phyloP scores from a whole-genome alignment of 805 yeast species.

The Candida cerambycidarum region DNA sequence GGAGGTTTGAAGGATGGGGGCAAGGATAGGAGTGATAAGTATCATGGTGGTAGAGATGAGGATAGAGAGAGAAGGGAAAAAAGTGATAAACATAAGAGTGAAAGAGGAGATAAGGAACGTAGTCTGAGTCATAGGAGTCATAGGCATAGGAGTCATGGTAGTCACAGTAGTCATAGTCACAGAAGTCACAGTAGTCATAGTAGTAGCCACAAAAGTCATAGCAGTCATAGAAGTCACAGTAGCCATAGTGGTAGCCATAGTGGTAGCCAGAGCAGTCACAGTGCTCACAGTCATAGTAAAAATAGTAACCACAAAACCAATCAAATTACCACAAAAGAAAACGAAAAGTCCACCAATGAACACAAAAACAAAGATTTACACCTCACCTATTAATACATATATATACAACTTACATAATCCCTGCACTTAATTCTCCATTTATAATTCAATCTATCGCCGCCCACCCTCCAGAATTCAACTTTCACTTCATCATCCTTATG shows the following conservation, averaged over 20 bases:
- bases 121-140: conserved; percentile 5
- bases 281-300: neutral
- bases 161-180: conserved; percentile 1
- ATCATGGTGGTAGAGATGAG: neutral
- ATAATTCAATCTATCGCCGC: conserved; percentile 23
- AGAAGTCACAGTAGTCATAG: conserved; percentile 5
- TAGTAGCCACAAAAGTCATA: conserved; percentile 2
- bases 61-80: neutral
- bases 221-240: conserved; percentile 3
- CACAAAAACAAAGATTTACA: too few species aligned
- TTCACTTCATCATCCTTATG: conserved; percentile 8
- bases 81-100: neutral
- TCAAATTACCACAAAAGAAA: neutral
- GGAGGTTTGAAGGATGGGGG: neutral
- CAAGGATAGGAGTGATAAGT: conserved; percentile 1
- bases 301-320: conserved; percentile 2
- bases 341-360: neutral
- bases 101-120: too few species aligned
- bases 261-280: conserved; percentile 4
- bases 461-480: conserved; percentile 11
- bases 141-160: neutral
- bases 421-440: conserved; percentile 21
- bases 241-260: conserved; percentile 7
- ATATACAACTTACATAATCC: neutral
- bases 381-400: conserved; percentile 3